Conservation (phyloP, 1,284 basidiomycete species). For the Tremellales sp. region DNA sequence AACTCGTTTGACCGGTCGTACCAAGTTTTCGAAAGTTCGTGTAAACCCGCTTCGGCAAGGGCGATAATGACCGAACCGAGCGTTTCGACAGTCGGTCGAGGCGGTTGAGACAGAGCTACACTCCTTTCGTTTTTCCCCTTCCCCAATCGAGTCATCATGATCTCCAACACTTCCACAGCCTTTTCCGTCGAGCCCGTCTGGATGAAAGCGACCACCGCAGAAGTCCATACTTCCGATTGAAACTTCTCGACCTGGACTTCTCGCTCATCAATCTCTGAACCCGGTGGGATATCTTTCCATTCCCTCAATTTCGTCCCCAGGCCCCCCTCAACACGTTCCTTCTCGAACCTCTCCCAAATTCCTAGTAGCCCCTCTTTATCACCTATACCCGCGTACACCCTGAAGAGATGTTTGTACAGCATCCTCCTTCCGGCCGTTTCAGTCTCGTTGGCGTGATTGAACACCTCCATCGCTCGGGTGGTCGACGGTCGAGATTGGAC, state of each 20-base stretch:
- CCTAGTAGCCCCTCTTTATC: background rate
- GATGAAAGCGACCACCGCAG: conserved; percentile 74
- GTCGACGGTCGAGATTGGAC: conserved; percentile 55
- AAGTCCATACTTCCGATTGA: conserved; percentile 37
- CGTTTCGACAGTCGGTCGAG: conserved; percentile 55
- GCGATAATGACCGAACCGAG: conserved; percentile 62
- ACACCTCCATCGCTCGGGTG: conserved; percentile 52
- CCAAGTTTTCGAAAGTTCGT: conserved; percentile 64
- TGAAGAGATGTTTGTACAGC: background rate
- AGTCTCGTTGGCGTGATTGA: conserved; percentile 26
- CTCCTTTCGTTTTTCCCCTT: conserved; percentile 45
- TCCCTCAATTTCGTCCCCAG: background rate
- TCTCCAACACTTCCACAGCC: conserved; percentile 66
- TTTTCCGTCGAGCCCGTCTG: conserved; percentile 59
- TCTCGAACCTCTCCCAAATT: conserved; percentile 1
- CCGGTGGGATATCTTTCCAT: background rate
- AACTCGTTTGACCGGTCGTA: conserved; percentile 50
- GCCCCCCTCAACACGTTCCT: background rate
- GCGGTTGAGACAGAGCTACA: conserved; percentile 57
- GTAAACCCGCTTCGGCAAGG: conserved; percentile 62
- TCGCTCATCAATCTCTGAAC: background rate
- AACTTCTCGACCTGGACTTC: conserved; percentile 1
- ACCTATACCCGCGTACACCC: background rate
- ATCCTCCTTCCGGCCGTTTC: background rate
- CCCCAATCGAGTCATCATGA: conserved; percentile 55